Evolutionary conservation across 2,329 filamentous ascomycete genomes (phyloP).

Genomic region (Moelleriella libera): DNA sequence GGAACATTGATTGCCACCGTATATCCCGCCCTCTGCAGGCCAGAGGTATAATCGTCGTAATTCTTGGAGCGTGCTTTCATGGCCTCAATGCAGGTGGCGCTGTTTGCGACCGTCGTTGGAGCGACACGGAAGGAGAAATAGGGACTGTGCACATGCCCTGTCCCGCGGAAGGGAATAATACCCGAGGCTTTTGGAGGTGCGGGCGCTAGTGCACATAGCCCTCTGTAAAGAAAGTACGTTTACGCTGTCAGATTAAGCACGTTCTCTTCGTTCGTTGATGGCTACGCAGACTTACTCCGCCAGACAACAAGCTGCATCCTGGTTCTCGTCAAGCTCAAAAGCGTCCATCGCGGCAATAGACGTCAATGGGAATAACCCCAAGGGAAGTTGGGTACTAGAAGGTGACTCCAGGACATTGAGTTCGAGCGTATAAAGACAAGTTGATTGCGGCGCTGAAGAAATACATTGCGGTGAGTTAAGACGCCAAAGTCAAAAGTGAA

Average conservation of each 20-base stretch:
- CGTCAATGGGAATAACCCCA: conserved; percentile 29
- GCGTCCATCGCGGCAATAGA: conserved; percentile 38
- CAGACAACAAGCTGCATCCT: conserved; percentile 39
- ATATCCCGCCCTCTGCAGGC: conserved; percentile 28
- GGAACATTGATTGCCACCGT: conserved; percentile 43
- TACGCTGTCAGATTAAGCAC: background rate
- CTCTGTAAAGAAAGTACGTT: conserved; percentile 13
- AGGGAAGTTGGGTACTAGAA: conserved; percentile 31
- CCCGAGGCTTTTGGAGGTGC: conserved; percentile 27
- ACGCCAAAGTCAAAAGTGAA: no score
- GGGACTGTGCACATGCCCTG: conserved; percentile 39
- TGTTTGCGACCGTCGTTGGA: conserved; percentile 34
- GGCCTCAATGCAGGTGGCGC: conserved; percentile 36
- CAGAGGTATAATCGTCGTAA: conserved; percentile 37
- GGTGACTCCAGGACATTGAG: no score
- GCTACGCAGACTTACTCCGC: conserved; percentile 24
- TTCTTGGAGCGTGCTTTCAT: conserved; percentile 36
- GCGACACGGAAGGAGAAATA: conserved; percentile 49
- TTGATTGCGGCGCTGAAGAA: no score
- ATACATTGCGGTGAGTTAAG: no score
- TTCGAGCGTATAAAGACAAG: no score
- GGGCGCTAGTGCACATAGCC: conserved; percentile 39
- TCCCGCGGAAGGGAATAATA: conserved; percentile 19
- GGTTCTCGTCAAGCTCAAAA: conserved; percentile 34
- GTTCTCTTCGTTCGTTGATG: background rate